Evolutionary conservation across 768 basidiomycete genomes (phyloP).

Genomic region (Lactarius sanguifluus): DNA sequence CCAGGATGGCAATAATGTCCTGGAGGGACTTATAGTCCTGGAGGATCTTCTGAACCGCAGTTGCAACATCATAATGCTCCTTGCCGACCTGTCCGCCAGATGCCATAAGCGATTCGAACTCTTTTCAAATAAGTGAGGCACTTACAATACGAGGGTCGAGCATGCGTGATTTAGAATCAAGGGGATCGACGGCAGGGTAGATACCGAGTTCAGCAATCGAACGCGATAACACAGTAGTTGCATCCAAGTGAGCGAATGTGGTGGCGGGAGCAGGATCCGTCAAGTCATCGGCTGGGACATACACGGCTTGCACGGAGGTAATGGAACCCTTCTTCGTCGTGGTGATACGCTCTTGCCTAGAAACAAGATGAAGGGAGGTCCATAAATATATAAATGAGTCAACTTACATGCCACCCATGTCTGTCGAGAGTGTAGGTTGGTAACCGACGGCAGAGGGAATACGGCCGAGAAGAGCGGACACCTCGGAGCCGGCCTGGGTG

Average conservation of each 20-base stretch:
- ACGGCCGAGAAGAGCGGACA: constrained; percentile 99
- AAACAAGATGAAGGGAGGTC: constrained; percentile 12
- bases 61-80: constrained; percentile 96
- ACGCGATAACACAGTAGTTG: constrained; percentile 98
- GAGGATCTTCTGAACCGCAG: constrained; percentile 95
- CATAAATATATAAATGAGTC: constrained; percentile 12
- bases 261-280: constrained; percentile 99
- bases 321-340: constrained; percentile 99
- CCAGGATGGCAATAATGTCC: constrained; percentile 99
- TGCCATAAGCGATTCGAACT: background rate
- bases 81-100: constrained; percentile 60
- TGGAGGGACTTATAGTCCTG: constrained; percentile 96
- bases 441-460: constrained; percentile 99
- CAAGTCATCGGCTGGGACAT: constrained; percentile 99
- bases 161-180: constrained; percentile 99
- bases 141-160: constrained; percentile 97
- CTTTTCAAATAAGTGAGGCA: constrained; percentile 16
- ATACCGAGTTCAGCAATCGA: constrained; percentile 99
- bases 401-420: constrained; percentile 98
- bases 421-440: constrained; percentile 98
- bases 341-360: constrained; percentile 98
- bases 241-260: constrained; percentile 99
- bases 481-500: constrained; percentile 99
- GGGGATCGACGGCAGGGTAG: constrained; percentile 99
- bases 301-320: constrained; percentile 99